A percentile compares a stretch with the other conserved stretches of the same genome.
Evolutionary conservation across 176 grass and related monocot genomes (phyloP).

Genomic region (Hsuehochloa calcarea): DNA sequence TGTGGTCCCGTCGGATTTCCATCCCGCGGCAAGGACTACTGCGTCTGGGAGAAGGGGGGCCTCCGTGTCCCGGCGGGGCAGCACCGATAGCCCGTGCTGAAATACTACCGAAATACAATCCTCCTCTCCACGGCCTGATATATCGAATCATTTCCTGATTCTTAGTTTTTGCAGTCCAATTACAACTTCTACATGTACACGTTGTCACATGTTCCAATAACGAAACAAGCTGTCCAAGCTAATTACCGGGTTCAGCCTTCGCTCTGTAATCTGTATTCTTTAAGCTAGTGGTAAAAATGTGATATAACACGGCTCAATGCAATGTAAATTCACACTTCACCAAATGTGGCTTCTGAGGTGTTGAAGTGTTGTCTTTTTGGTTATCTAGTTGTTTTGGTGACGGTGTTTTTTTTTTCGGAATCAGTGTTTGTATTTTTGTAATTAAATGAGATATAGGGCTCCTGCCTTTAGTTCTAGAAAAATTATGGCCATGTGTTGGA

Average conservation of each 20-base stretch:
- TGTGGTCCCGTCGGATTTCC: conserved; percentile 41
- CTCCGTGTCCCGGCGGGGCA: not conserved
- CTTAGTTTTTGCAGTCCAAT: not conserved
- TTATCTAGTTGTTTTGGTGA: no score
- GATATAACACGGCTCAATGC: no score
- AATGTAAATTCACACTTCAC: not conserved
- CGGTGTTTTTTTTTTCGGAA: no score
- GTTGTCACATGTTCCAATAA: not conserved
- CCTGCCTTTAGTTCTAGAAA: no score
- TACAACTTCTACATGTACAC: not conserved
- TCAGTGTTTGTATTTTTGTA: no score
- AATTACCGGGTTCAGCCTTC: not conserved
- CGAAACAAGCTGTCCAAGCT: not conserved
- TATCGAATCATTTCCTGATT: not conserved
- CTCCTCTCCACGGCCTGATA: no score
- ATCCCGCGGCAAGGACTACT: conserved; percentile 31
- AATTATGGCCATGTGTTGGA: not conserved
- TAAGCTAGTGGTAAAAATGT: not conserved
- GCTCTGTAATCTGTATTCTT: not conserved
- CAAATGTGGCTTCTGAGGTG: not conserved
- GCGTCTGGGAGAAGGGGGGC: conserved; percentile 45
- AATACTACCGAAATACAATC: not conserved
- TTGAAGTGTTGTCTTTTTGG: no score
- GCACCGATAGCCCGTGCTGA: not conserved
- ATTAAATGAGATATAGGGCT: no score